These are phyloP conservation scores for Xylona heveae DNA, from an alignment of 495 filamentous ascomycete species.

Conservation along the genomic window DNA sequence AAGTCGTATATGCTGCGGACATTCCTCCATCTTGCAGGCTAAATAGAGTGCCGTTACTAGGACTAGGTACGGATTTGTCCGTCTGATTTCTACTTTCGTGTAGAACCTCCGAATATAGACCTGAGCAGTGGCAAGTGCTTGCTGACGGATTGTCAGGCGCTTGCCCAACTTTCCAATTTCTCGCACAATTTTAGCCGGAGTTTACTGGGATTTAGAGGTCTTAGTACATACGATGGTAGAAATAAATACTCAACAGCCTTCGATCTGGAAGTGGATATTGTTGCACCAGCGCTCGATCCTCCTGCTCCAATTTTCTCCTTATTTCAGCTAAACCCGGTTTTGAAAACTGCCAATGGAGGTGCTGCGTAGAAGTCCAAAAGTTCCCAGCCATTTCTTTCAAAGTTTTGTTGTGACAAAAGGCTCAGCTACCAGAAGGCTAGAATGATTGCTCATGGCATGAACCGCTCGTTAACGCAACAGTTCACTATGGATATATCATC, in stretches of 20 bases:
- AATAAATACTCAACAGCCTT: constrained; percentile 73
- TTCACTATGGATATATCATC: too few relatives aligned
- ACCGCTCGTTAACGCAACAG: too few relatives aligned
- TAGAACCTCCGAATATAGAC: constrained; percentile 91
- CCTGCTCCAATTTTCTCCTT: constrained; percentile 49
- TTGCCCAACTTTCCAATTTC: constrained; percentile 69
- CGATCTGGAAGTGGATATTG: constrained; percentile 65
- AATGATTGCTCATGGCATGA: too few relatives aligned
- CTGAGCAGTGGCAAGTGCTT: constrained; percentile 86
- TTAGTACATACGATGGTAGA: constrained; percentile 53
- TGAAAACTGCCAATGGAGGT: constrained; percentile 75
- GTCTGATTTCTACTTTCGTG: constrained; percentile 70
- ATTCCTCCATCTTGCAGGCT: constrained; percentile 97
- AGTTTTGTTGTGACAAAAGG: too few relatives aligned
- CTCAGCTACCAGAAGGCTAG: too few relatives aligned
- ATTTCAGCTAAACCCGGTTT: constrained; percentile 52
- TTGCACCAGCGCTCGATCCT: constrained; percentile 45
- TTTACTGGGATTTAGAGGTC: constrained; percentile 2
- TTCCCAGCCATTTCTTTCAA: constrained; percentile 61
- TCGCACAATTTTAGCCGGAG: constrained; percentile 13
- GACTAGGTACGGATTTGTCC: constrained; percentile 84
- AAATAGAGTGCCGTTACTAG: constrained; percentile 83
- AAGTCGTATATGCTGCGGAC: constrained; percentile 83
- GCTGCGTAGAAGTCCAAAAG: constrained; percentile 90
- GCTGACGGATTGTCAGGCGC: constrained; percentile 58